Evolutionary conservation across 441 rosid species (phyloP).

Genomic region (Pelargonium citronellum): DNA sequence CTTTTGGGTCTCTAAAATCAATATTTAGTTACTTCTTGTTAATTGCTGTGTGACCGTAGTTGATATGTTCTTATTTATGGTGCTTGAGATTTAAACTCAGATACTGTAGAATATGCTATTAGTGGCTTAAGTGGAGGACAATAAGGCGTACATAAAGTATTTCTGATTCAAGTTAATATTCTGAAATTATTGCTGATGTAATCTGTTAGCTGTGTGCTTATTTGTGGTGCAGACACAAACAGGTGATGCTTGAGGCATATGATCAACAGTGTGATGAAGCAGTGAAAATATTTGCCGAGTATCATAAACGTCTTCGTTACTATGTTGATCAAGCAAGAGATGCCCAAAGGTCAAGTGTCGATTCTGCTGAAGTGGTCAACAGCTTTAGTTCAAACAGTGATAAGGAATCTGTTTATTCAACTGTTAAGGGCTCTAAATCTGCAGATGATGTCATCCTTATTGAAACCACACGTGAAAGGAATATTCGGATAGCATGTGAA

Average conservation of each 20-base stretch:
- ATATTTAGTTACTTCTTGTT: no score
- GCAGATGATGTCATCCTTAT: slow-evolving; percentile 79
- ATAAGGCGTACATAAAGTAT: no score
- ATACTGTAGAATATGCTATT: neutral
- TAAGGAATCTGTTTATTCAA: slow-evolving; percentile 82
- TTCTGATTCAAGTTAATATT: neutral
- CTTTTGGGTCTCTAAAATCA: neutral
- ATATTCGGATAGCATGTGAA: slow-evolving; percentile 82
- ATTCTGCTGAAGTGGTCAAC: slow-evolving; percentile 48
- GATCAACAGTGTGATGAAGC: slow-evolving; percentile 93
- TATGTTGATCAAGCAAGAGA: slow-evolving; percentile 81
- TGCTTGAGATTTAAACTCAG: neutral
- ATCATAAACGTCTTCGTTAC: slow-evolving; percentile 65
- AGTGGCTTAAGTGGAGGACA: neutral
- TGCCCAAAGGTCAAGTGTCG: slow-evolving; percentile 52
- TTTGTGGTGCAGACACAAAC: slow-evolving; percentile 58
- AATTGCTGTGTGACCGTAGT: no score
- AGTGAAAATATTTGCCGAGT: slow-evolving; percentile 80
- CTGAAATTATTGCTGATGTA: neutral
- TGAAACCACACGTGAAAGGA: slow-evolving; percentile 71
- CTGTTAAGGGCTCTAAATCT: slow-evolving; percentile 70
- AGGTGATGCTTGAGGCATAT: slow-evolving; percentile 77
- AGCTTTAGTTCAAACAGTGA: slow-evolving; percentile 44
- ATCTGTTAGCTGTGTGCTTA: slow-evolving; percentile 11
- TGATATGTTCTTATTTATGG: neutral